phyloP scores from a whole-genome alignment of 305 asterid species.

The Solanum aculeatissimum region DNA sequence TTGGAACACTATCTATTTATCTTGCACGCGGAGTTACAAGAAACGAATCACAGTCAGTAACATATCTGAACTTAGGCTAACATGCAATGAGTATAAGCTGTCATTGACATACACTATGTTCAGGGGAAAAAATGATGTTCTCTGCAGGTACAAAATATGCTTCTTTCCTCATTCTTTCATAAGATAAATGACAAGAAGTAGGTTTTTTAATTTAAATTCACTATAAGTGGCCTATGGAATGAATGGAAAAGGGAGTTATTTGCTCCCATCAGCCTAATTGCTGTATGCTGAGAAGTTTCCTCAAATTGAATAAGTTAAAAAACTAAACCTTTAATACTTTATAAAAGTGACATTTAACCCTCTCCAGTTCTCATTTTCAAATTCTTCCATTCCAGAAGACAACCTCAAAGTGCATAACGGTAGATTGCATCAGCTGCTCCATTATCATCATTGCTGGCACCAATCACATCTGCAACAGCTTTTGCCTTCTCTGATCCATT shows the following conservation, averaged over 20 bases:
- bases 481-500: conserved; percentile 92
- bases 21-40: neutral
- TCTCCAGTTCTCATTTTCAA: neutral
- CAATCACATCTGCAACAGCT: conserved; percentile 75
- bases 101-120: neutral
- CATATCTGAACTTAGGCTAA: neutral
- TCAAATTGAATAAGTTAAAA: neutral
- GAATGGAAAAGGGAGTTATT: neutral
- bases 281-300: neutral
- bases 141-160: neutral
- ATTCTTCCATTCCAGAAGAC: neutral
- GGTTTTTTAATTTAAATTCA: neutral
- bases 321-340: neutral
- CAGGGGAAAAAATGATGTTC: neutral
- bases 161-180: neutral
- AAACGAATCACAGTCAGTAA: neutral
- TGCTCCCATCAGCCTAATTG: neutral
- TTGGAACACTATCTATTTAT: neutral
- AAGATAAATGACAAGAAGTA: neutral
- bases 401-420: conserved; percentile 65
- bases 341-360: neutral
- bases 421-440: conserved; percentile 98
- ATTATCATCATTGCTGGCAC: conserved; percentile 86
- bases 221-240: neutral
- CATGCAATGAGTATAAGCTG: neutral